Conservation (phyloP, 495 filamentous ascomycete species). For the Penicillium ochrochloron region DNA sequence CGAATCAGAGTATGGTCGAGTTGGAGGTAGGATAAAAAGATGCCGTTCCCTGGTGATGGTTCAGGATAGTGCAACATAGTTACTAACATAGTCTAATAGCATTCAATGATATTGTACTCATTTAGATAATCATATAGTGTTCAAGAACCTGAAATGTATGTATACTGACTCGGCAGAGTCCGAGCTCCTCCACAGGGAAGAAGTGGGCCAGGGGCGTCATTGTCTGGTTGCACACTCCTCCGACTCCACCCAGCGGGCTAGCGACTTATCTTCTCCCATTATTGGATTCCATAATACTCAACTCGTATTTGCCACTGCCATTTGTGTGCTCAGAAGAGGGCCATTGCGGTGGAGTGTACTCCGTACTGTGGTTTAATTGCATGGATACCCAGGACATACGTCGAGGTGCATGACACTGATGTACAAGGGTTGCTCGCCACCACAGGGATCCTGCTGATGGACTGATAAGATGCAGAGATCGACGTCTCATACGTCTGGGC, state of each 20-base stretch:
- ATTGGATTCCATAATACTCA: constrained; percentile 4
- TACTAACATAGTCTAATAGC: no score
- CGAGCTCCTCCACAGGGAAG: background rate
- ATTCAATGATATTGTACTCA: background rate
- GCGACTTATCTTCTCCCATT: background rate
- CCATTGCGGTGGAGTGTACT: background rate
- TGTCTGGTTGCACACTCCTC: background rate
- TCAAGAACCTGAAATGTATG: background rate
- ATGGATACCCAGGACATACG: background rate
- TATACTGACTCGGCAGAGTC: background rate
- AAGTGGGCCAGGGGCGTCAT: constrained; percentile 5
- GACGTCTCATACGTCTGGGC: background rate
- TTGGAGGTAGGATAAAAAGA: background rate
- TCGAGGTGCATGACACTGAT: background rate
- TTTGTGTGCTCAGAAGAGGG: background rate
- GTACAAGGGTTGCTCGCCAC: background rate
- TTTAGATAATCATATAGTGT: background rate
- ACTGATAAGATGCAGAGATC: constrained; percentile 6
- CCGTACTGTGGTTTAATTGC: background rate
- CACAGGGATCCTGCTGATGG: background rate
- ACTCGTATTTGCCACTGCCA: background rate
- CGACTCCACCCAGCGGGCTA: background rate
- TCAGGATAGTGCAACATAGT: background rate
- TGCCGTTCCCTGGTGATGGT: background rate
- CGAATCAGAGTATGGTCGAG: background rate